These are phyloP conservation scores for Heliamphora exappendiculata DNA, from an alignment of 148 eudicot genomes.

Conservation along the genomic window DNA sequence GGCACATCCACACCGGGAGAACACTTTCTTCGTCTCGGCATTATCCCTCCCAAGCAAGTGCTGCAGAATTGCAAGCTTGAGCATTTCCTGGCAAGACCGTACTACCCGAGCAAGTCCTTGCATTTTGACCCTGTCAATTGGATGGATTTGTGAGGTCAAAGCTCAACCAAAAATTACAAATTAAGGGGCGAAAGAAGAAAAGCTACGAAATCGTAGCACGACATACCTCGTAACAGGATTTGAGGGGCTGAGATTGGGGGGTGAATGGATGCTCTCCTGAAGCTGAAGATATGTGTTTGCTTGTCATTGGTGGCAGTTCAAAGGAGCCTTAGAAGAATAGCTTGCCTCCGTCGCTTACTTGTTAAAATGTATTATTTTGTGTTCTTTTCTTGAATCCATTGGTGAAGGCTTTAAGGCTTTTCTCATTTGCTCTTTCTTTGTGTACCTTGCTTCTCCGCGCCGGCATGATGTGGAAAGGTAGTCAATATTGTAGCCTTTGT, in stretches of 20 bases:
- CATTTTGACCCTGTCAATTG: constrained; percentile 35
- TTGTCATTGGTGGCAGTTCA: not conserved
- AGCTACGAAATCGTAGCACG: not conserved
- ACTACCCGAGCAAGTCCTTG: constrained; percentile 43
- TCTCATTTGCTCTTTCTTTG: not conserved
- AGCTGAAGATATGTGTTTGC: constrained; percentile 7
- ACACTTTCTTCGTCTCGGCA: constrained; percentile 23
- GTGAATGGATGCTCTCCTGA: not conserved
- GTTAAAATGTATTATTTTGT: not conserved
- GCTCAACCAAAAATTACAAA: not conserved
- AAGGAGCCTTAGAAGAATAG: constrained; percentile 2
- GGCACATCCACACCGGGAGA: constrained; percentile 29
- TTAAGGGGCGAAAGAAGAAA: not conserved
- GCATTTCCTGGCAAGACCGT: constrained; percentile 41
- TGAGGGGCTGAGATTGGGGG: constrained; percentile 6
- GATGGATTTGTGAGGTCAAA: not conserved
- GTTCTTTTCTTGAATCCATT: constrained; percentile 18
- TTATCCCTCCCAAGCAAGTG: constrained; percentile 17
- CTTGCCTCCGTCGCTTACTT: constrained; percentile 18
- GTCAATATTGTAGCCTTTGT: not conserved
- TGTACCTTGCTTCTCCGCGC: not conserved
- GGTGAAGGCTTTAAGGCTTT: not conserved
- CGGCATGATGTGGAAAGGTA: constrained; percentile 5
- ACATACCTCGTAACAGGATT: constrained; percentile 2
- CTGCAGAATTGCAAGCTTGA: constrained; percentile 28